Base-by-base conservation (phyloP, 352 stramenopile species). In the Globisporangium emineosum region DNA sequence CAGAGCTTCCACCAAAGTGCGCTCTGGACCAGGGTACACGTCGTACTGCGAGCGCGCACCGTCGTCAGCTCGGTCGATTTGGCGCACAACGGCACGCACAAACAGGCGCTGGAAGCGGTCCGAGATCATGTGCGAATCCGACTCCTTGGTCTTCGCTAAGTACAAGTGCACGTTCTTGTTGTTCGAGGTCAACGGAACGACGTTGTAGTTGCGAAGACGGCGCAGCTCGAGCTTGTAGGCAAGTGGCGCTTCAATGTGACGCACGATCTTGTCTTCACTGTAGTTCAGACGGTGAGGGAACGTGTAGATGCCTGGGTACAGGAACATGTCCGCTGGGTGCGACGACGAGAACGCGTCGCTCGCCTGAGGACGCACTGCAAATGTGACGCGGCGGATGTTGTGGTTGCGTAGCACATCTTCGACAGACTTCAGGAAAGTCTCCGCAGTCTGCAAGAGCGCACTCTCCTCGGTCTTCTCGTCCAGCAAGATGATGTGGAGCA, bases 151-250 rank as follows among this genome's bases (percentile, higher is more conserved):
- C 71, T 93, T 97, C 23, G 94, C 96, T 69, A 98, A 83, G 83
- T 99, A 99, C 62, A 99, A 73, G 75, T 99, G 98, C 57, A 99
- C 94, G 70, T 99, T 98, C 68, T 98, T 98, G 70, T 98, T 94
- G 58, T 94, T 85, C 6, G 89, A 93, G 29, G 88, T 85, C n/a
- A 99, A 78, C 33, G 96, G 90, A 45, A 76, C 86, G 0, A 99
- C 92, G 65, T 81, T 97, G 83, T 99, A 99, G 80, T 99, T 99
- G 54, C 93, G 81, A 15, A 99, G 79, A 59, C 98, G 91, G 62
- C 87, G 81, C 71, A 99, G 85, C 68, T 99, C 97, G n/a, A 99
- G 88, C 80, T 99, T 97, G 80, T 98, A 98, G 5, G 96, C 97
- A 21, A 98, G 83, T 27, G 96, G 96, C 5, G 98, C 97, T 74